Conservation (phyloP, 2,329 filamentous ascomycete species). For the Epichloe festucae region DNA sequence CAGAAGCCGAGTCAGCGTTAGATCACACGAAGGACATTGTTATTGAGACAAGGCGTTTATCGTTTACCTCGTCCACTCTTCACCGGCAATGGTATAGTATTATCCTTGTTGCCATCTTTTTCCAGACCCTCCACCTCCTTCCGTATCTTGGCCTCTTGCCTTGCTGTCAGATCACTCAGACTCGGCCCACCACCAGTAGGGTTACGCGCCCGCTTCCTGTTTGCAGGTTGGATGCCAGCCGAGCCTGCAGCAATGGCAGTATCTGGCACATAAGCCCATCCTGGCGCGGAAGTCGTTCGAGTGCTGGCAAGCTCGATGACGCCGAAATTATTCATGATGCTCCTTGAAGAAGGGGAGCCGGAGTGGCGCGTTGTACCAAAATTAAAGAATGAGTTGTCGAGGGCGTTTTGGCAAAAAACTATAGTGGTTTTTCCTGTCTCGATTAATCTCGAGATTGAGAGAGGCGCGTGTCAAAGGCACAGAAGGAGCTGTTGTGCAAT, state of each 20-base stretch:
- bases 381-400: no score
- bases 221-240: constrained; percentile 36
- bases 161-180: constrained; percentile 58
- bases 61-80: constrained; percentile 32
- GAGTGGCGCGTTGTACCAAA: neutral
- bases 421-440: no score
- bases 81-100: constrained; percentile 54
- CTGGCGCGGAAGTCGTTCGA: constrained; percentile 58
- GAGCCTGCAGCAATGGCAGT: constrained; percentile 42
- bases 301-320: constrained; percentile 71
- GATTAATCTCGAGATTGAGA: no score
- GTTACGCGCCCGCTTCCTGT: constrained; percentile 61
- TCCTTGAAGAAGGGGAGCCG: neutral
- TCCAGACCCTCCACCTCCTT: constrained; percentile 76
- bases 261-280: constrained; percentile 88
- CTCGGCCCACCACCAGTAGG: constrained; percentile 33
- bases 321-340: constrained; percentile 52
- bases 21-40: neutral
- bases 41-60: neutral
- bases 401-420: no score
- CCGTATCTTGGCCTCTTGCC: constrained; percentile 68
- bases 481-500: no score
- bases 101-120: constrained; percentile 63
- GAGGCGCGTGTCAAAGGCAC: neutral
- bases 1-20: neutral